Percentiles rank a stretch among this genome's conserved stretches.
These are phyloP conservation scores for Acacia crassicarpa DNA, from an alignment of 306 rosid species.

Conservation along the genomic window DNA sequence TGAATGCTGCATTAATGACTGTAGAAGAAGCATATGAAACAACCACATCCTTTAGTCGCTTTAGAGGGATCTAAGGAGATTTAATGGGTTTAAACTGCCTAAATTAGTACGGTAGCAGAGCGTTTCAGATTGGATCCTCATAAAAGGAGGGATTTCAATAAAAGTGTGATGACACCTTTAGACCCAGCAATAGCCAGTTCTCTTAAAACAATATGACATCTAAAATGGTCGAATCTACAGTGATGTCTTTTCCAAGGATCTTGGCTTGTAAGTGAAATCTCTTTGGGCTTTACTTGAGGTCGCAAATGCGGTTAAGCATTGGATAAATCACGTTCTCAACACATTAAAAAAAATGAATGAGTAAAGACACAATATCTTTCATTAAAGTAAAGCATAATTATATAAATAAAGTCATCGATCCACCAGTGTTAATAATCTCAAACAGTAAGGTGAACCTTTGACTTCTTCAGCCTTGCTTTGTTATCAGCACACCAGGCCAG, in stretches of 20 bases:
- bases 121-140: not conserved
- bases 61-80: not conserved
- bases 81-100: not conserved
- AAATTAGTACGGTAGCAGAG: not conserved
- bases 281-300: not conserved
- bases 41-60: not conserved
- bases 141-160: not conserved
- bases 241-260: not conserved
- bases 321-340: not conserved
- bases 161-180: not conserved
- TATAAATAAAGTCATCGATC: not conserved
- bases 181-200: not conserved
- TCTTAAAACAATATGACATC: not conserved
- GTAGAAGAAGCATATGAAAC: not conserved
- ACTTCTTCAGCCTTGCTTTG: slow-evolving; percentile 91
- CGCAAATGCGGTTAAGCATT: slow-evolving; percentile 9
- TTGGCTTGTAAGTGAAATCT: not conserved
- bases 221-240: not conserved
- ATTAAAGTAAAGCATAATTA: not conserved
- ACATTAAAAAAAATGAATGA: slow-evolving; percentile 7
- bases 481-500: slow-evolving; percentile 93
- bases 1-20: not conserved
- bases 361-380: not conserved
- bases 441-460: slow-evolving; percentile 58
- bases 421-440: slow-evolving; percentile 19